phyloP scores from a whole-genome alignment of 805 yeast genomes.

The Lachancea waltii region DNA sequence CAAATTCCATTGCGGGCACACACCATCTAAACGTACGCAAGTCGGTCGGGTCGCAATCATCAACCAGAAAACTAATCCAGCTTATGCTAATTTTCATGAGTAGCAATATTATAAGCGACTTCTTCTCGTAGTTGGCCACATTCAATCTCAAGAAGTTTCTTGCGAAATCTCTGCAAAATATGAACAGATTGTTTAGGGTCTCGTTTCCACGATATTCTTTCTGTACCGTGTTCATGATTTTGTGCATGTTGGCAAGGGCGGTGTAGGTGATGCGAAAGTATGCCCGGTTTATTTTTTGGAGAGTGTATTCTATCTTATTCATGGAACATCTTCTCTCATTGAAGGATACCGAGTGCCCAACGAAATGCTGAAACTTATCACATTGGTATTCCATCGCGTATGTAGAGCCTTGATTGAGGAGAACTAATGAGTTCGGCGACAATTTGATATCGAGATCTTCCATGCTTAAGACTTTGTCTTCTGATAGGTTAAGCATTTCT shows the following conservation, averaged over 20 bases:
- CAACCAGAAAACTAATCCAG: slow-evolving; percentile 90
- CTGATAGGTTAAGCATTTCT: slow-evolving; percentile 48
- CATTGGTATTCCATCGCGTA: slow-evolving; percentile 49
- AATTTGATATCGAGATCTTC: slow-evolving; percentile 20
- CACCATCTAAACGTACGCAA: slow-evolving; percentile 92
- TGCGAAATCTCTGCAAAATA: slow-evolving; percentile 77
- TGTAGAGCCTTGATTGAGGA: slow-evolving; percentile 52
- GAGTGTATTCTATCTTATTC: slow-evolving; percentile 64
- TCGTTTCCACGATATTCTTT: slow-evolving; percentile 65
- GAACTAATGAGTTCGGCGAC: slow-evolving; percentile 15
- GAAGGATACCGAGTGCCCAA: slow-evolving; percentile 48
- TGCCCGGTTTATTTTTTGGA: slow-evolving; percentile 56
- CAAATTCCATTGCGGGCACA: slow-evolving; percentile 90
- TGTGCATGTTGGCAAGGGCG: slow-evolving; percentile 54
- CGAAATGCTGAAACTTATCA: slow-evolving; percentile 49
- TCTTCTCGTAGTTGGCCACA: slow-evolving; percentile 48
- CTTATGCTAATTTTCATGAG: slow-evolving; percentile 72
- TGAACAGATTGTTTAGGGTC: slow-evolving; percentile 62
- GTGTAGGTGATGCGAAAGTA: slow-evolving; percentile 63
- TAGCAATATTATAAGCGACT: slow-evolving; percentile 62
- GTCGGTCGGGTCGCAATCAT: slow-evolving; percentile 91
- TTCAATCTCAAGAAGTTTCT: slow-evolving; percentile 59
- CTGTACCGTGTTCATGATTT: slow-evolving; percentile 47
- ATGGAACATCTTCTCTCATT: slow-evolving; percentile 66
- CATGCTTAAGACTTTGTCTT: slow-evolving; percentile 29